phyloP scores from a whole-genome alignment of 148 eudicot species.

The Pharnaceum exiguum region DNA sequence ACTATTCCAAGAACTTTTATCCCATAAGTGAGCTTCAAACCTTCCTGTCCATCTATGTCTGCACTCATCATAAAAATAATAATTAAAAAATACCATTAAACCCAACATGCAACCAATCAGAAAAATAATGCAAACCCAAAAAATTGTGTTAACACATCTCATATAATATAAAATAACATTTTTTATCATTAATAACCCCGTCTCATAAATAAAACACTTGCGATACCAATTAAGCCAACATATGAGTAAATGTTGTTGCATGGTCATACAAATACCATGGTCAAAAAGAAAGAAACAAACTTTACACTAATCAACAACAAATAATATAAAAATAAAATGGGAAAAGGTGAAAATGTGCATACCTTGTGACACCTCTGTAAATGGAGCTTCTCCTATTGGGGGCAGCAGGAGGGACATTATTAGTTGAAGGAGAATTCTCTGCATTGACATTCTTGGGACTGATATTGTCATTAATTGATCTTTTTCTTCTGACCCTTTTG shows the following conservation, averaged over 20 bases:
- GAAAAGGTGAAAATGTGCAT: neutral
- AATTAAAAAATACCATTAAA: neutral
- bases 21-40: constrained; percentile 97
- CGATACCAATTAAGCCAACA: too few species aligned
- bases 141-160: neutral
- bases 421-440: constrained; percentile 13
- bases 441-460: neutral
- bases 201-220: too few species aligned
- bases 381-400: constrained; percentile 50
- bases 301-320: neutral
- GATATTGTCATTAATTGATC: constrained; percentile 2
- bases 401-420: constrained; percentile 7
- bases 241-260: too few species aligned
- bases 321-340: neutral
- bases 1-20: constrained; percentile 79
- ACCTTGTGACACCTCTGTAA: constrained; percentile 82
- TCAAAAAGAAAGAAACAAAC: too few species aligned
- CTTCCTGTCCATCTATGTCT: constrained; percentile 99
- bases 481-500: constrained; percentile 36
- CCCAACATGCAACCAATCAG: constrained; percentile 31
- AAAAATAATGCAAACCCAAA: neutral
- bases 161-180: too few species aligned
- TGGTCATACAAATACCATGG: too few species aligned
- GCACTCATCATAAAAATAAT: too few species aligned
- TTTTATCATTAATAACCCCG: too few species aligned